phyloP scores from a whole-genome alignment of 2,329 filamentous ascomycete species.

The Claviceps lovelessii region DNA sequence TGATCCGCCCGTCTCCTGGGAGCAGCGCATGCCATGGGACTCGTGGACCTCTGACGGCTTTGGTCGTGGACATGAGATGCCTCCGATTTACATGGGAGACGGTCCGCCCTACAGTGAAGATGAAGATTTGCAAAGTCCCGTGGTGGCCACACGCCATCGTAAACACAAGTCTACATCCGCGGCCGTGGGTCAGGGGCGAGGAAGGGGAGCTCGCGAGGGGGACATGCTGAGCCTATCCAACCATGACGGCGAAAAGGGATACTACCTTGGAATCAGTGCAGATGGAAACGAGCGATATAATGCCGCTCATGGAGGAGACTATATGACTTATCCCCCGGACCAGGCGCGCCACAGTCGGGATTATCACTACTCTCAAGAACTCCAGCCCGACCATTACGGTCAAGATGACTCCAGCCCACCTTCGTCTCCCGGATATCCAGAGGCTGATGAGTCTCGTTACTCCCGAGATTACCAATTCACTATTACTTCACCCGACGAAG shows the following conservation, averaged over 20 bases:
- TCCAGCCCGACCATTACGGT: conserved; percentile 40
- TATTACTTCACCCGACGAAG: conserved; percentile 87
- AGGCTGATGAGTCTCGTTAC: conserved; percentile 63
- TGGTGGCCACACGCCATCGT: conserved; percentile 70
- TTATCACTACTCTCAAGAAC: conserved; percentile 28
- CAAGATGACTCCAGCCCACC: conserved; percentile 34
- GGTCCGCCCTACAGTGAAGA: conserved; percentile 92
- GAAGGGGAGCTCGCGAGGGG: conserved; percentile 32
- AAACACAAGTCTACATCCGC: conserved; percentile 64
- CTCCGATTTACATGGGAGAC: conserved; percentile 71
- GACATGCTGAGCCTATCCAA: conserved; percentile 32
- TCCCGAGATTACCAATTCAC: conserved; percentile 90
- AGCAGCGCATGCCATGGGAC: conserved; percentile 49
- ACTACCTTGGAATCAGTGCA: conserved; percentile 49
- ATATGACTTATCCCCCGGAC: conserved; percentile 61
- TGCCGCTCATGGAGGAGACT: conserved; percentile 53
- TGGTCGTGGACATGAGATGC: conserved; percentile 54
- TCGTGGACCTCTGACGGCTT: conserved; percentile 39
- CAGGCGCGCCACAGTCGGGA: conserved; percentile 43
- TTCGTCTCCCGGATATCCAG: conserved; percentile 43
- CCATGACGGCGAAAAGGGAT: conserved; percentile 49
- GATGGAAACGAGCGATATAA: conserved; percentile 67
- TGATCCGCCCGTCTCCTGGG: conserved; percentile 65
- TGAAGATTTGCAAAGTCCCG: conserved; percentile 83
- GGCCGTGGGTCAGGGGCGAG: conserved; percentile 27